Evolutionary conservation across 495 filamentous ascomycete genomes (phyloP), one percentile per base, ranked within the genome.

Genomic region (Amphirosellinia nigrospora): DNA sequence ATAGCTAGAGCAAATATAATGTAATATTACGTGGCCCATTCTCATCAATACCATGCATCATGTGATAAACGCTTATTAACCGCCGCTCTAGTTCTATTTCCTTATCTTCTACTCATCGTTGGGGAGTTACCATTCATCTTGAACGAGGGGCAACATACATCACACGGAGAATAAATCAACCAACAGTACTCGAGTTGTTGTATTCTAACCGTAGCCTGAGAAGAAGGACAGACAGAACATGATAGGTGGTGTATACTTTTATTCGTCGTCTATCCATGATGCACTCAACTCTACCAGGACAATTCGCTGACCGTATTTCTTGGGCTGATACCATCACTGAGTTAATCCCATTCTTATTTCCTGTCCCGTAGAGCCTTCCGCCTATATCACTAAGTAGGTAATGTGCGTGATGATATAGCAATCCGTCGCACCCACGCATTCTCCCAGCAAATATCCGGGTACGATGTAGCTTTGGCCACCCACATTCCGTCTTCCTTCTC

Each of bases 231-330:
- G 8, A 13, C 1, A 59, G 3, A 39, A 16, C 19, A 13, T 26
- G 58, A 41, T 41, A 13, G 32, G 58, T 23, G n/a, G 16, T 61
- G 11, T 38, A 26, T 50, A 15, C 16, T 48, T 64, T 48, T 4
- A 30, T 63, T 63, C 23, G 16, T 23, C 41, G 43, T 64, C 45
- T 64, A 64, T 64, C 16, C 19, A 10, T 38, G n/a, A 32, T 11
- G 4, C 19, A 34, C 0, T 30, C 19, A 52, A 50, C 62, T 64
- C 62, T 64, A 64, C 28, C 19, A 52, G 9, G 39, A 50, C 13
- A 28, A 16, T 16, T 41, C 11, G 13, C 36, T 64, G 30, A 34
- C 16, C 30, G 19, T 50, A 23, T 21, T 30, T 6, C 30, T 34
- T 19, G 19, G 45, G 43, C 43, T 15, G 30, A 34, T 34, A 16